Base-by-base conservation (phyloP, 2,329 filamentous ascomycete genomes). In the Chaetomium sp. region DNA sequence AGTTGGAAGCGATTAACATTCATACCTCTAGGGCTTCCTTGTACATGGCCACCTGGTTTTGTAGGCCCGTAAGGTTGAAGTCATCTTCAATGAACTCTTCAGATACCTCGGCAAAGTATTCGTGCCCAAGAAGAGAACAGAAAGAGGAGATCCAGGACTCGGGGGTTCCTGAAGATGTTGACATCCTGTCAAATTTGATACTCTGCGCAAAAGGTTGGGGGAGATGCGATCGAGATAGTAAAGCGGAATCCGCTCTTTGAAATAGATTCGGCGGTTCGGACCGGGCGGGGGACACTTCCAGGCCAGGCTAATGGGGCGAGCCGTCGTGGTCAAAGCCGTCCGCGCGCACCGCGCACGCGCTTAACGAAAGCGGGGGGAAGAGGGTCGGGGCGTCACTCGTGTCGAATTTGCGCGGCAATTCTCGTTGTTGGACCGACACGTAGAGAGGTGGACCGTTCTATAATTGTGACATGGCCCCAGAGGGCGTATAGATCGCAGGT, bases 11-110 rank as follows among this genome's bases (percentile, higher is more conserved):
- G 19, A 27, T 27, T 27, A 27, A 27, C 19, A 27, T 27, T 3
- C 19, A 14, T 73, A 86, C 83, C 78, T 99, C 94, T 61, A 99
- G 76, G 10, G 94, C 94, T 74, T 99, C 94, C 74, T 97, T 99
- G 73, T 99, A 99, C 89, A 96, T 96, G 61, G 90, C 87, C 52
- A 99, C 94, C 74, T 97, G 92, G 58, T 86, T 88, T 73, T 96
- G 91, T 67, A 99, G 79, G 49, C 94, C 94, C 0, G 94, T 99
- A 62, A 99, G 79, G 73, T 99, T 99, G 79, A 99, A 99, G 73
- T 99, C 94, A 84, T 99, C 94, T 72, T 99, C 94, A 69, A 99
- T 97, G 67, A 99, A 99, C 68, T 99, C 94, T 74, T 99, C 94
- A 46, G 90, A 94, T 50, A 99, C 92, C 76, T 99, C 94, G 60